A percentile compares a stretch with the other conserved stretches of the same genome.
Evolutionary conservation across 164 flowering plant genomes (phyloP).

Genomic region (Malania oleifera): DNA sequence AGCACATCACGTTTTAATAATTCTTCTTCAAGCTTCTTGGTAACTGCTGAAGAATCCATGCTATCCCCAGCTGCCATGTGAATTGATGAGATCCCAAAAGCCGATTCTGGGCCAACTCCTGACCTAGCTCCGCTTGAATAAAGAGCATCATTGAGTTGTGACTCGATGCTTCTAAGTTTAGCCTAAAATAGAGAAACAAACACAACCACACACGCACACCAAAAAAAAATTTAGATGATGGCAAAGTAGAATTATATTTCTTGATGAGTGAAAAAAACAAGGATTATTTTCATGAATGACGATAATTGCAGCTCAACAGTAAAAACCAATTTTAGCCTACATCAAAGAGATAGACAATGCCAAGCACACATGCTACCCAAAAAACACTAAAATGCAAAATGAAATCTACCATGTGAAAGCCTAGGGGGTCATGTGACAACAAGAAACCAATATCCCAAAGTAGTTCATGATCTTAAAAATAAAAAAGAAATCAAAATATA

Average conservation of each 20-base stretch:
- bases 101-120: constrained; percentile 34
- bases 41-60: constrained; percentile 58
- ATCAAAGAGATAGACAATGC: neutral
- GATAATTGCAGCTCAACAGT: too few species aligned
- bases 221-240: neutral
- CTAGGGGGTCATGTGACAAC: too few species aligned
- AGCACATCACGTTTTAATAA: constrained; percentile 89
- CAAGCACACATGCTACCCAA: neutral
- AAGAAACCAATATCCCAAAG: too few species aligned
- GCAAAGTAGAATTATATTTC: neutral
- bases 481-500: too few species aligned
- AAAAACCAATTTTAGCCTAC: too few species aligned
- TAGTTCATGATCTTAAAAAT: too few species aligned
- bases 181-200: constrained; percentile 36
- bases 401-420: too few species aligned
- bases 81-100: constrained; percentile 26
- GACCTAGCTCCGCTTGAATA: constrained; percentile 39
- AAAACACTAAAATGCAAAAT: neutral
- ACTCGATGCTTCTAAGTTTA: constrained; percentile 55
- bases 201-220: neutral
- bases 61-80: constrained; percentile 40
- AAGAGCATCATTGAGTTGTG: constrained; percentile 56
- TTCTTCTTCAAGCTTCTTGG: constrained; percentile 91
- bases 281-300: too few species aligned
- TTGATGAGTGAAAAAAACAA: too few species aligned